Conservation (phyloP, 768 basidiomycete species). For the Podaxis sp. region DNA sequence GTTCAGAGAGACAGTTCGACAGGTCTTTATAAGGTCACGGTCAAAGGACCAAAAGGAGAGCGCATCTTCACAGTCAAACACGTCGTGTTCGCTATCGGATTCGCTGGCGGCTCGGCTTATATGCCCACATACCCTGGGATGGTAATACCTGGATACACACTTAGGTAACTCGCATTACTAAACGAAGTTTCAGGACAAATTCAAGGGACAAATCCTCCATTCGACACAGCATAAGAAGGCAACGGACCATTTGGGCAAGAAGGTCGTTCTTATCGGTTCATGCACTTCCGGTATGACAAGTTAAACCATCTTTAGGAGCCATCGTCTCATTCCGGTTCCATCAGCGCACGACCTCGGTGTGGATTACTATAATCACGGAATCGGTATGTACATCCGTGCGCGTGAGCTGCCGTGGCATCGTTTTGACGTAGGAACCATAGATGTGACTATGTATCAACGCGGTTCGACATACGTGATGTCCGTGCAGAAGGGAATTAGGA, state of each 20-base stretch:
- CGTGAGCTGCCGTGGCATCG: conserved; percentile 12
- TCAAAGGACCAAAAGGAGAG: conserved; percentile 34
- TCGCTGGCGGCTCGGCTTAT: conserved; percentile 40
- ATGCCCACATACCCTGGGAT: conserved; percentile 47
- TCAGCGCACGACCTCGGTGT: conserved; percentile 37
- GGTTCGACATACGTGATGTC: conserved; percentile 49
- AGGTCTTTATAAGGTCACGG: conserved; percentile 7
- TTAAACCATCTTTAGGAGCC: background rate
- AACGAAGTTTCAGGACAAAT: conserved; percentile 31
- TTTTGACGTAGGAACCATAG: conserved; percentile 30
- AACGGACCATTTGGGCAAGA: conserved; percentile 51
- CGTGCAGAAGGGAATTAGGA: conserved; percentile 30
- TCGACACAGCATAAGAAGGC: conserved; percentile 48
- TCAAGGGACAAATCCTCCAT: conserved; percentile 52
- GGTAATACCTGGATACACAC: conserved; percentile 21
- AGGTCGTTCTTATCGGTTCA: conserved; percentile 51
- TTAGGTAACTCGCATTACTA: background rate
- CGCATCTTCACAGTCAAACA: conserved; percentile 42
- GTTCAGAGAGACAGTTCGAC: conserved; percentile 30
- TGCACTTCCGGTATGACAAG: conserved; percentile 43
- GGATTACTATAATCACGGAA: conserved; percentile 39
- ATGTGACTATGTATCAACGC: conserved; percentile 50
- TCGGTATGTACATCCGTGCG: conserved; percentile 24
- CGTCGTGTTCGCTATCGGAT: conserved; percentile 54
- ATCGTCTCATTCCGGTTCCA: background rate